phyloP scores from a whole-genome alignment of 2,329 filamentous ascomycete genomes.

The Hortaea sp. region DNA sequence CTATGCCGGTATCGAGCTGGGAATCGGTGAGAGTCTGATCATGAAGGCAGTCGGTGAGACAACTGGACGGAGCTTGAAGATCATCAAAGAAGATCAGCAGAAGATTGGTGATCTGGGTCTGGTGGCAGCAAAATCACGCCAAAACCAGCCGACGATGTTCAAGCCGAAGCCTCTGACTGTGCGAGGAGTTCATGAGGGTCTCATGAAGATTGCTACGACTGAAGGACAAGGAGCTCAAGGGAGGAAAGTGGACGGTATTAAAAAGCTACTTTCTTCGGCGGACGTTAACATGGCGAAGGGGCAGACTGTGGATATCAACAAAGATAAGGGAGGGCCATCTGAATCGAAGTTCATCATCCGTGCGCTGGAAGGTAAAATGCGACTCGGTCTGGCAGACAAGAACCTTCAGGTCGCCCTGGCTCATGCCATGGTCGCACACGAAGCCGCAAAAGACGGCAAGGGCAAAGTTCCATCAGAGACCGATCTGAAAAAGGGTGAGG shows the following conservation, averaged over 20 bases:
- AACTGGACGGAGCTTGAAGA: constrained; percentile 74
- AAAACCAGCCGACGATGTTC: constrained; percentile 96
- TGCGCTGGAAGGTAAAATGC: constrained; percentile 87
- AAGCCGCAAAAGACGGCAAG: constrained; percentile 57
- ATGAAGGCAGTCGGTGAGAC: constrained; percentile 98
- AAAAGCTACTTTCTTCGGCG: constrained; percentile 87
- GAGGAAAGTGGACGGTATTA: constrained; percentile 87
- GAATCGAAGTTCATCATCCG: constrained; percentile 91
- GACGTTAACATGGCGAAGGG: constrained; percentile 64
- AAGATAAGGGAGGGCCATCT: constrained; percentile 86
- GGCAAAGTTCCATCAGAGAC: constrained; percentile 59
- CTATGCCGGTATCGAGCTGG: constrained; percentile 90
- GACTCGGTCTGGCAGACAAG: constrained; percentile 83
- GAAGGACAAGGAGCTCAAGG: constrained; percentile 80
- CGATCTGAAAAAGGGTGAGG: constrained; percentile 73
- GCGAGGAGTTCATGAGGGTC: constrained; percentile 71
- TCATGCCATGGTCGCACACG: constrained; percentile 78
- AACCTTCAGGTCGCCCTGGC: constrained; percentile 84
- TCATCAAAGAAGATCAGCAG: constrained; percentile 93
- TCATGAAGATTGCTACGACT: constrained; percentile 80
- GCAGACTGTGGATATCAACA: constrained; percentile 64
- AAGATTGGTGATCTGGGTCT: constrained; percentile 92
- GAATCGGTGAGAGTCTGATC: constrained; percentile 96
- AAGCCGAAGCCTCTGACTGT: constrained; percentile 88
- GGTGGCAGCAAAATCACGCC: constrained; percentile 89